Conservation (phyloP, 2,329 filamentous ascomycete genomes). For the Myriosclerotinia duriaeana region DNA sequence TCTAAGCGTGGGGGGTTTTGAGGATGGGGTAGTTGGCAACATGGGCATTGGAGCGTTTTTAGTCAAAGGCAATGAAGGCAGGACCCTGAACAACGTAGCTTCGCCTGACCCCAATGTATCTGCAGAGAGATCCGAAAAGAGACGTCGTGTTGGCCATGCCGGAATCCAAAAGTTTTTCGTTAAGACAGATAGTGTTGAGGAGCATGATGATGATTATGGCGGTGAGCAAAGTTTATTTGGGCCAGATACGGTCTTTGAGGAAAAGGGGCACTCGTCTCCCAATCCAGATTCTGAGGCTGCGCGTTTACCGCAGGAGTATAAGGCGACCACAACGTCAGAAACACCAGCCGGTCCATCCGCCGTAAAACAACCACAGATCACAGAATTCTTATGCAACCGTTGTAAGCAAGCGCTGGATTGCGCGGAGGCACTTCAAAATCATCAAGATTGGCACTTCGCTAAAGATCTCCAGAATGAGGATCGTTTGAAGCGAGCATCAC, state of each 20-base stretch:
- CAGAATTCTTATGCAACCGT: slow-evolving; percentile 56
- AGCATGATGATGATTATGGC: slow-evolving; percentile 38
- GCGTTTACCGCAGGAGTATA: slow-evolving; percentile 29
- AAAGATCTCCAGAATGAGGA: slow-evolving; percentile 69
- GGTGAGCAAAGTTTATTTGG: slow-evolving; percentile 32
- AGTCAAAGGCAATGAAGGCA: slow-evolving; percentile 69
- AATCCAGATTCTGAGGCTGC: slow-evolving; percentile 21
- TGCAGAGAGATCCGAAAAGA: slow-evolving; percentile 38
- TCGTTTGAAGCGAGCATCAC: slow-evolving; percentile 23
- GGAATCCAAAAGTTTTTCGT: slow-evolving; percentile 40
- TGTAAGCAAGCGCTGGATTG: slow-evolving; percentile 63
- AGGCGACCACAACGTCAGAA: slow-evolving; percentile 38
- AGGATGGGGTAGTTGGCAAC: slow-evolving; percentile 81
- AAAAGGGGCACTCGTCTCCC: slow-evolving; percentile 21
- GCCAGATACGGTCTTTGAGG: slow-evolving; percentile 26
- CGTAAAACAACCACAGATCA: slow-evolving; percentile 42
- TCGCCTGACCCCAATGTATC: slow-evolving; percentile 28
- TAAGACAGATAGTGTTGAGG: slow-evolving; percentile 35
- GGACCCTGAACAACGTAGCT: slow-evolving; percentile 47
- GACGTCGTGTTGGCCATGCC: slow-evolving; percentile 35
- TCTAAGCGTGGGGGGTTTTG: slow-evolving; percentile 85
- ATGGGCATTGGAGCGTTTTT: slow-evolving; percentile 84
- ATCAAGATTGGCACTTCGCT: slow-evolving; percentile 93
- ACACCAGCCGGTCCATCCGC: slow-evolving; percentile 31
- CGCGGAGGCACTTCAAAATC: slow-evolving; percentile 64